Percentiles rank a stretch among this genome's conserved stretches.
Conservation (phyloP, 164 flowering plant species). For the Sextonia rubra region DNA sequence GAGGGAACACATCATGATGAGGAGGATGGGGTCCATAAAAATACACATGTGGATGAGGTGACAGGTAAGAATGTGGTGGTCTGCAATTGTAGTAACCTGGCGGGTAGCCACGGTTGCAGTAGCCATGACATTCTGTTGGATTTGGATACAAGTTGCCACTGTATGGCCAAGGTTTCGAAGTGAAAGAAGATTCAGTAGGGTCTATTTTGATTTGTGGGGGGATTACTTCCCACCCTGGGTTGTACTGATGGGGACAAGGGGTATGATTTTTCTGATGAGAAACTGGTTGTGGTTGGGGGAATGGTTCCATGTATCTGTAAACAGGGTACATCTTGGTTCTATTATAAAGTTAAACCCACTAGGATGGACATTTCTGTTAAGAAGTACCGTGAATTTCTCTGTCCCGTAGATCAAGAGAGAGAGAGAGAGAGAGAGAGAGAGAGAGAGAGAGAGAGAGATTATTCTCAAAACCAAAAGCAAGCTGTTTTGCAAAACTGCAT, state of each 20-base stretch:
- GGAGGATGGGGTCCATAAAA: conserved; percentile 27
- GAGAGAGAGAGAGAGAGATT: background rate
- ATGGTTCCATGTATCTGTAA: conserved; percentile 27
- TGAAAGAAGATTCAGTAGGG: conserved; percentile 6
- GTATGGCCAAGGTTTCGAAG: conserved; percentile 23
- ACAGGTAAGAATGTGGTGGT: conserved; percentile 31
- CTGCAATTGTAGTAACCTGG: conserved; percentile 23
- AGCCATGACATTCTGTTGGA: conserved; percentile 29
- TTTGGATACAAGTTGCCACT: conserved; percentile 20
- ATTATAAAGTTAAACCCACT: background rate
- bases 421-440: background rate
- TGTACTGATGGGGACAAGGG: conserved; percentile 15
- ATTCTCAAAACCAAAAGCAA: background rate
- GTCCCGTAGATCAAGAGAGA: background rate
- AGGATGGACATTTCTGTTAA: background rate
- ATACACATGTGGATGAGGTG: conserved; percentile 18
- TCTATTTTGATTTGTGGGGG: conserved; percentile 27
- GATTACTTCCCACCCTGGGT: conserved; percentile 17
- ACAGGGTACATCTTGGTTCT: conserved; percentile 28
- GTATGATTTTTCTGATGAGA: conserved; percentile 16
- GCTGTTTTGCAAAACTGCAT: background rate
- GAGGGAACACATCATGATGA: conserved; percentile 21
- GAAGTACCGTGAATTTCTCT: background rate
- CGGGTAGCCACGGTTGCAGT: conserved; percentile 31
- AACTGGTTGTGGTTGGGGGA: conserved; percentile 15